Evolutionary conservation across 306 rosid species (phyloP), one percentile per base, ranked within the genome.

Genomic region (Luffa acutangula): DNA sequence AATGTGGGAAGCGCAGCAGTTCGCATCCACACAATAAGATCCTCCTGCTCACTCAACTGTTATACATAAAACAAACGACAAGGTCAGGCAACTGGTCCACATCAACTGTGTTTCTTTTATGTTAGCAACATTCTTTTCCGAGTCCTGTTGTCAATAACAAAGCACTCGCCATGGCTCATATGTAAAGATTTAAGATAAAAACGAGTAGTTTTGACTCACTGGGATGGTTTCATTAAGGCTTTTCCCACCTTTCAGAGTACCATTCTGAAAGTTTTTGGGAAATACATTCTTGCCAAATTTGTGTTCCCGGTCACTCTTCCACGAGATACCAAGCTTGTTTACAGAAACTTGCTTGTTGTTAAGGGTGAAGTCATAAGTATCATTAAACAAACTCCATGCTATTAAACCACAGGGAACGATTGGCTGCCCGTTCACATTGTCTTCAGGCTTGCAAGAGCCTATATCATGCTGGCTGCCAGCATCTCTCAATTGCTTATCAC

Each of bases 321-420:
- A 95, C 4, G 98, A 82, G 33, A 95, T 95, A 49, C 1, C 93
- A 11, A 56, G 86, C 92, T 92, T 95, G 91, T 92, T 92, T 82
- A 95, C 88, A 0, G 25, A 3, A 75, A 90, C 85, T 43, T 17
- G 39, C 63, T 54, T 73, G 64, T 60, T 78, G 59, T 82, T 81
- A 67, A 81, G 89, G 1, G 97, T 57, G 86, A 95, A 92, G 76
- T 0, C 49, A 81, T 95, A 95, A 1, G 98, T 95, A 81, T 95
- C 98, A 13, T 95, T 95, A 84, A 95, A 95, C 91, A 95, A 81
- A 77, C 98, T 95, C 98, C 98, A 95, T 45, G 98, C 98, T 36
- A 95, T 92, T 58, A 95, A 97, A 85, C 98, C 98, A 83, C 98
- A 95, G 46, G 98, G 98, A 79, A 95, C 85, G 72, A 95, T 85